Conservation (phyloP, 176 grass and related monocot species). For the Calamus simplicifolius region DNA sequence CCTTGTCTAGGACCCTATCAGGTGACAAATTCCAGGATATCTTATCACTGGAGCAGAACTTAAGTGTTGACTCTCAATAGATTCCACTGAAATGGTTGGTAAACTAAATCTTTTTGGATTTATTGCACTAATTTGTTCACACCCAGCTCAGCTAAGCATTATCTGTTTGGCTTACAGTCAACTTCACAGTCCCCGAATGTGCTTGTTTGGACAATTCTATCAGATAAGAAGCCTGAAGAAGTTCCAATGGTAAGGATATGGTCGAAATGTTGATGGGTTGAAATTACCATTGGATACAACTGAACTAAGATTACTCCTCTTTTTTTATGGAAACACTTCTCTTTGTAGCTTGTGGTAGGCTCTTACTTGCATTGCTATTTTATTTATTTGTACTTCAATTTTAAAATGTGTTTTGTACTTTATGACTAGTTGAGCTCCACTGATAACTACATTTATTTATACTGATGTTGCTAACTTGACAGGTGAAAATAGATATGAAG, state of each 20-base stretch:
- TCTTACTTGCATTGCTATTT: not conserved
- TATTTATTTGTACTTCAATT: too few relatives aligned
- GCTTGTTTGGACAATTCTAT: constrained; percentile 59
- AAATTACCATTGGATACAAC: too few relatives aligned
- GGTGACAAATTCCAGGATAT: constrained; percentile 43
- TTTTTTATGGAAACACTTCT: not conserved
- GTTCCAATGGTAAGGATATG: constrained; percentile 47
- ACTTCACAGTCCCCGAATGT: constrained; percentile 54
- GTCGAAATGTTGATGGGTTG: not conserved
- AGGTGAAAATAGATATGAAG: too few relatives aligned
- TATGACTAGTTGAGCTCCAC: not conserved
- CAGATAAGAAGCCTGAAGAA: constrained; percentile 87
- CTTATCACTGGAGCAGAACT: constrained; percentile 41
- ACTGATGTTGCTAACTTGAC: not conserved
- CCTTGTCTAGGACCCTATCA: constrained; percentile 53
- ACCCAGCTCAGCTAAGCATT: too few relatives aligned
- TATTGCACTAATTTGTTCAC: too few relatives aligned
- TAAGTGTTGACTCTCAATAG: constrained; percentile 46
- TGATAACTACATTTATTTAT: not conserved
- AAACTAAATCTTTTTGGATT: not conserved
- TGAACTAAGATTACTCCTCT: too few relatives aligned
- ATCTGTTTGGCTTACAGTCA: constrained; percentile 22
- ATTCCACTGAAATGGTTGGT: constrained; percentile 58
- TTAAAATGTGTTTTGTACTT: not conserved
- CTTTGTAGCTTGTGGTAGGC: constrained; percentile 61